Percentiles rank a stretch among this genome's conserved stretches.
Conservation (phyloP, 2,329 filamentous ascomycete genomes). For the Nemania serpens region DNA sequence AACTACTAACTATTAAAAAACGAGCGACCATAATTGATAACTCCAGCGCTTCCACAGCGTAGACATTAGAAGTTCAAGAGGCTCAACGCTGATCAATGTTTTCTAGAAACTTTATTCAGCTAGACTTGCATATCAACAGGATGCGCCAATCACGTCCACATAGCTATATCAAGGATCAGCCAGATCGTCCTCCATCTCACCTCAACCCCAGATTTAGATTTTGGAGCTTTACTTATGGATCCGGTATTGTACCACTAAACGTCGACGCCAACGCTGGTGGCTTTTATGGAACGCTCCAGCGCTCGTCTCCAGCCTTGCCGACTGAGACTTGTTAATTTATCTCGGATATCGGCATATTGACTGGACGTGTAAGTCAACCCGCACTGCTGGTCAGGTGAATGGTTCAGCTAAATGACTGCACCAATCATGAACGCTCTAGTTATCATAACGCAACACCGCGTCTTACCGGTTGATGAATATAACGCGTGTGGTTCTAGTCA, state of each 20-base stretch:
- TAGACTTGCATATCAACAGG: background rate
- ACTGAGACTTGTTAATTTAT: background rate
- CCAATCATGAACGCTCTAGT: background rate
- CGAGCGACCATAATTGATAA: too few relatives aligned
- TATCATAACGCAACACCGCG: background rate
- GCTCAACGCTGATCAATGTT: conserved; percentile 16
- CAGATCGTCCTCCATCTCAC: conserved; percentile 4
- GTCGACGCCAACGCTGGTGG: background rate
- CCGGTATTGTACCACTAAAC: background rate
- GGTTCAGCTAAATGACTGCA: background rate
- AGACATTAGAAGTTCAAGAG: conserved; percentile 2
- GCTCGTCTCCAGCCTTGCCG: background rate
- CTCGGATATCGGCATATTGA: background rate
- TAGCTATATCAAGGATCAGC: conserved; percentile 1
- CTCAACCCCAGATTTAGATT: background rate
- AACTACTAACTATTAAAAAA: too few relatives aligned
- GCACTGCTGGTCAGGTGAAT: background rate
- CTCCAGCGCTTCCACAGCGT: background rate
- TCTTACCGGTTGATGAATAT: background rate
- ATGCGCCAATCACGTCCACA: conserved; percentile 6
- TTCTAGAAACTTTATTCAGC: background rate
- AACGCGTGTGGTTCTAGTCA: background rate
- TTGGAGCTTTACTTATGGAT: background rate
- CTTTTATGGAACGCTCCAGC: background rate
- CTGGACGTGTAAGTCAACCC: background rate